Conservation (phyloP, 768 basidiomycete genomes). For the Psilocybe subaeruginosa region DNA sequence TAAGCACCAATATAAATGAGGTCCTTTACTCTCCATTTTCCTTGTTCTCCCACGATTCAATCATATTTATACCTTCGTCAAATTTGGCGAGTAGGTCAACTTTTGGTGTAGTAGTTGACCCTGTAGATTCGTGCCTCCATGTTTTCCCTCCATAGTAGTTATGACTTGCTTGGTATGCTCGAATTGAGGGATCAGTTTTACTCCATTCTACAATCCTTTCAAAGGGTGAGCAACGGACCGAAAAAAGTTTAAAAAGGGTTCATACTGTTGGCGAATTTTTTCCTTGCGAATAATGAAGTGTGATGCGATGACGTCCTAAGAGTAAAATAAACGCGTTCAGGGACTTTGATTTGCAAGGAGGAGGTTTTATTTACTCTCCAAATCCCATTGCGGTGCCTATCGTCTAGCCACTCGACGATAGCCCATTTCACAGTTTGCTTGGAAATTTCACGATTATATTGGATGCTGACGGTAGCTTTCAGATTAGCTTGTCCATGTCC, state of each 20-base stretch:
- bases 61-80: slow-evolving; percentile 37
- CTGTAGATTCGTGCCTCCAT: not conserved
- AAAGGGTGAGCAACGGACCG: not conserved
- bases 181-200: slow-evolving; percentile 11
- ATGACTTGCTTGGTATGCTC: slow-evolving; percentile 5
- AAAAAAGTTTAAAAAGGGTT: not conserved
- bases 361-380: slow-evolving; percentile 42
- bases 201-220: slow-evolving; percentile 25
- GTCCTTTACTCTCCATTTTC: slow-evolving; percentile 9
- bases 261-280: slow-evolving; percentile 44
- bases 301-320: slow-evolving; percentile 51
- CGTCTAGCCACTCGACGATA: slow-evolving; percentile 55
- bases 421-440: slow-evolving; percentile 53
- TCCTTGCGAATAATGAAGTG: slow-evolving; percentile 47
- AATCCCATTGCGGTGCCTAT: slow-evolving; percentile 41
- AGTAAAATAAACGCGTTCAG: slow-evolving; percentile 5
- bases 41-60: slow-evolving; percentile 29
- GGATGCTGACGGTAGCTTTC: slow-evolving; percentile 35
- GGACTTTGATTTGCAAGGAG: not conserved
- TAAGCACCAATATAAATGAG: not conserved
- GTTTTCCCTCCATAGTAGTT: not conserved
- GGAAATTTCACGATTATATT: slow-evolving; percentile 47
- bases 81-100: slow-evolving; percentile 37
- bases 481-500: slow-evolving; percentile 47
- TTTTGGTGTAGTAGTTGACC: not conserved